Evolutionary conservation across 768 basidiomycete species (phyloP), one percentile per base, ranked within the genome.

Genomic region (Plicaturopsis crispa): DNA sequence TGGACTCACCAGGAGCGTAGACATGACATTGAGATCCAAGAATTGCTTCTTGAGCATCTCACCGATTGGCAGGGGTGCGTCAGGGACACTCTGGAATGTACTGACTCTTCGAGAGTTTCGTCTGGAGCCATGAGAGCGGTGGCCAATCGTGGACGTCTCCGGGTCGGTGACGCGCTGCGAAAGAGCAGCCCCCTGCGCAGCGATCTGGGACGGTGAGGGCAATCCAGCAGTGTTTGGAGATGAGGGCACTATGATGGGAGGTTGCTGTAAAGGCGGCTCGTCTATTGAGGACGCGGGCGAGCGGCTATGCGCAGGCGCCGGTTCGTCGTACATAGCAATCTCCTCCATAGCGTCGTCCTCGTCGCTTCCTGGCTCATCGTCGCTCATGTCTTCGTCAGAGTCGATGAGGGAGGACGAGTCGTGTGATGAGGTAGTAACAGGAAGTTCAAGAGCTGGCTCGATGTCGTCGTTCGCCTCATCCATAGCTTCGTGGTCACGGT

Each of bases 341-440:
- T 89, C 86, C 47, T 89, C 87, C 80, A 87, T 84, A 34, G 86
- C 84, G 47, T 86, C 84, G 44, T 85, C 83, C 44, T 85, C 83
- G 7, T 80, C 82, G 53, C 79, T 84, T 2, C 79, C 79, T 4
- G 78, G 75, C 36, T 79, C 82, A 24, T 71, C 71, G 32, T 76
- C 77, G 47, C 74, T 82, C 73, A 88, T 86, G 42, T 85, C 84
- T 23, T 84, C 81, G 54, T 86, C 85, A 3, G 83, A 85, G 49
- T 82, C 83, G 66, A 56, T 46, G 24, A 71, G 34, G 3, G 73
- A 70, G 2, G 73, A 66, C 0, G 72, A 69, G 35, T 66, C 65
- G n/a, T 63, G 66, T 0, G 69, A 69, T 2, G 66, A 63, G 40
- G 68, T 65, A 11, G 75, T 70, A 1, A 88, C 68, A 0, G 86